Conservation (phyloP, 768 basidiomycete species). For the Boletellus sp. region DNA sequence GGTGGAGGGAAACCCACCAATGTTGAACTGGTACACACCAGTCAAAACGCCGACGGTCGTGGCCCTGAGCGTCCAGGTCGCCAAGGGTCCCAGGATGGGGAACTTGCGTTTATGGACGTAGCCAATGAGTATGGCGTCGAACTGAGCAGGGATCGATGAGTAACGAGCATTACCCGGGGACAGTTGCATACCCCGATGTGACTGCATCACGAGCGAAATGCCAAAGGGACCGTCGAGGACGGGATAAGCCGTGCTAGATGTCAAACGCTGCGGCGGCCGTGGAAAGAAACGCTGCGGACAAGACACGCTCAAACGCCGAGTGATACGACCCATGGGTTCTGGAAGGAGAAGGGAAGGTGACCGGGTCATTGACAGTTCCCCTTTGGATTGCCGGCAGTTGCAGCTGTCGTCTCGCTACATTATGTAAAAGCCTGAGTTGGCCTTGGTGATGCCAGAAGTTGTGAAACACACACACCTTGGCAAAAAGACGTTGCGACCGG, state of each 20-base stretch:
- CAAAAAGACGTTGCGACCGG: constrained; percentile 38
- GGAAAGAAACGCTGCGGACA: constrained; percentile 85
- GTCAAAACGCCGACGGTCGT: constrained; percentile 79
- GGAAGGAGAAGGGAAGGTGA: constrained; percentile 78
- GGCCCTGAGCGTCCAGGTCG: constrained; percentile 73
- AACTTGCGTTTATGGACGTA: constrained; percentile 94
- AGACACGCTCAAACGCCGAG: constrained; percentile 89
- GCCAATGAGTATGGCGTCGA: constrained; percentile 75
- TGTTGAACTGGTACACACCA: constrained; percentile 96
- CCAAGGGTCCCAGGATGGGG: constrained; percentile 67
- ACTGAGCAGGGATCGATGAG: constrained; percentile 39
- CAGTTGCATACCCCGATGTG: constrained; percentile 76
- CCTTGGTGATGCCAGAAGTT: not conserved
- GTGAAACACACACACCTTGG: constrained; percentile 34
- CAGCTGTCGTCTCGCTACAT: constrained; percentile 41
- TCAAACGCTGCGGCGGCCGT: constrained; percentile 81
- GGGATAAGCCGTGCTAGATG: constrained; percentile 72
- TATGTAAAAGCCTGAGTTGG: not conserved
- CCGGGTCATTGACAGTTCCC: constrained; percentile 95
- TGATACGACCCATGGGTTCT: constrained; percentile 87
- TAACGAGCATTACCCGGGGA: not conserved
- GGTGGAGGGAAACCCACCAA: constrained; percentile 59
- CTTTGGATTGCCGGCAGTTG: constrained; percentile 65
- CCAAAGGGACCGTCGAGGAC: constrained; percentile 88
- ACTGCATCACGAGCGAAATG: constrained; percentile 79